Evolutionary conservation across 2,329 filamentous ascomycete genomes (phyloP).

Genomic region (Colletotrichum sp.): DNA sequence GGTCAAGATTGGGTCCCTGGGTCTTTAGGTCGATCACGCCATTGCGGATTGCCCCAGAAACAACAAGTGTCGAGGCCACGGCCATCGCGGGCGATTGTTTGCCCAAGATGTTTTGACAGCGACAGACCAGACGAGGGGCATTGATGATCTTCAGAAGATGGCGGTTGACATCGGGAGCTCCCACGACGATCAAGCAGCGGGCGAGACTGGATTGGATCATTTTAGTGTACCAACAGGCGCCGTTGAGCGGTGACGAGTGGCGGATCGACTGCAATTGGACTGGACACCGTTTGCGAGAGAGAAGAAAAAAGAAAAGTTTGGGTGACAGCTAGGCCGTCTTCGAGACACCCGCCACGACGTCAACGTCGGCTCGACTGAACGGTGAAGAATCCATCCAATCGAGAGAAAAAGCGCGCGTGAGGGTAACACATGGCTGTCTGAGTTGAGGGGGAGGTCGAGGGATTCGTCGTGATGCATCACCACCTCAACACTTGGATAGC

Average conservation of each 20-base stretch:
- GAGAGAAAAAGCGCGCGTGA: background rate
- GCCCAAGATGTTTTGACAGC: background rate
- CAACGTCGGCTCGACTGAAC: background rate
- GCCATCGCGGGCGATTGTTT: background rate
- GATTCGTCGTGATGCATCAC: background rate
- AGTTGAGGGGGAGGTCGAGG: background rate
- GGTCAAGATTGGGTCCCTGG: background rate
- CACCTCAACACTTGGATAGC: background rate
- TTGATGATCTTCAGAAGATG: background rate
- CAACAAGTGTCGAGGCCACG: background rate
- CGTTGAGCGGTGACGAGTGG: constrained; percentile 14
- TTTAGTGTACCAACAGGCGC: background rate
- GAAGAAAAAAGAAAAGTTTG: background rate
- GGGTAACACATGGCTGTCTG: constrained; percentile 1
- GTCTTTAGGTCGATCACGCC: constrained; percentile 12
- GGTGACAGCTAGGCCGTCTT: background rate
- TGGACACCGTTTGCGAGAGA: background rate
- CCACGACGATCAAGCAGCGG: background rate
- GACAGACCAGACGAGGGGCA: background rate
- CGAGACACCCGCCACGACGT: background rate
- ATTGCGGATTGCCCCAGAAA: constrained; percentile 10
- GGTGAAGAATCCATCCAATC: background rate
- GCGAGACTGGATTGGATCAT: background rate
- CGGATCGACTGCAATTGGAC: background rate
- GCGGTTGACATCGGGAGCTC: background rate